Percentiles rank a stretch among this genome's conserved stretches.
Evolutionary conservation across 1,284 basidiomycete species (phyloP).

Genomic region (Pseudozyma pruni): DNA sequence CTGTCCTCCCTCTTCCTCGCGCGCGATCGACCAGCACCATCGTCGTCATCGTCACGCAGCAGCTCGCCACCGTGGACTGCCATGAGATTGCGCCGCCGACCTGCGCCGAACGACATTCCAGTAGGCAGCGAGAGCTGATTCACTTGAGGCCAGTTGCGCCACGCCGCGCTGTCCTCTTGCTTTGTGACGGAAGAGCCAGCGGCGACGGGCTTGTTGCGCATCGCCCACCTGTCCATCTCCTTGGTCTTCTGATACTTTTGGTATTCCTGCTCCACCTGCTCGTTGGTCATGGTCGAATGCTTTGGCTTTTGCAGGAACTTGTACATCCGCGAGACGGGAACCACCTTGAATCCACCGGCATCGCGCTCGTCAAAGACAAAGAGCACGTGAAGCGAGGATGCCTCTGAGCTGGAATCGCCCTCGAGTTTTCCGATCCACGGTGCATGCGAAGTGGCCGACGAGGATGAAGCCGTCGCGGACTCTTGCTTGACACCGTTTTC

Average conservation of each 20-base stretch:
- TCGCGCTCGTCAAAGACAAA: constrained; percentile 66
- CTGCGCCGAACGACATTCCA: constrained; percentile 43
- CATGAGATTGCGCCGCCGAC: constrained; percentile 50
- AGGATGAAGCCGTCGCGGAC: constrained; percentile 8
- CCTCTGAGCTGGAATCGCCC: constrained; percentile 59
- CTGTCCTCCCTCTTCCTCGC: constrained; percentile 44
- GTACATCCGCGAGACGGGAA: constrained; percentile 64
- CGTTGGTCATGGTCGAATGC: constrained; percentile 53
- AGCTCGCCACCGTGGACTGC: constrained; percentile 52
- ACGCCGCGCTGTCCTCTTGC: constrained; percentile 41
- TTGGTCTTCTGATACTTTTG: constrained; percentile 53
- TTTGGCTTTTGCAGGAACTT: constrained; percentile 65
- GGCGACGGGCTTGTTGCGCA: constrained; percentile 44
- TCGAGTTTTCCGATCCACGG: constrained; percentile 68
- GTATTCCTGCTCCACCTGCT: constrained; percentile 57
- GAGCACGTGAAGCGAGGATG: constrained; percentile 63
- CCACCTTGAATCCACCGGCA: constrained; percentile 64
- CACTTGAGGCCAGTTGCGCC: constrained; percentile 44
- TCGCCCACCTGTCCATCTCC: constrained; percentile 52
- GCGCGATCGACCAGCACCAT: constrained; percentile 19
- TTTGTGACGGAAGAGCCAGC: constrained; percentile 18
- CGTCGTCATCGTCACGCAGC: constrained; percentile 49
- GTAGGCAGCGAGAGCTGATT: constrained; percentile 45
- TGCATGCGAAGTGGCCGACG: constrained; percentile 51
- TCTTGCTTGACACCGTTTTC: constrained; percentile 38